Evolutionary conservation across 495 filamentous ascomycete genomes (phyloP).

Genomic region (Penicillium egyptiacum): DNA sequence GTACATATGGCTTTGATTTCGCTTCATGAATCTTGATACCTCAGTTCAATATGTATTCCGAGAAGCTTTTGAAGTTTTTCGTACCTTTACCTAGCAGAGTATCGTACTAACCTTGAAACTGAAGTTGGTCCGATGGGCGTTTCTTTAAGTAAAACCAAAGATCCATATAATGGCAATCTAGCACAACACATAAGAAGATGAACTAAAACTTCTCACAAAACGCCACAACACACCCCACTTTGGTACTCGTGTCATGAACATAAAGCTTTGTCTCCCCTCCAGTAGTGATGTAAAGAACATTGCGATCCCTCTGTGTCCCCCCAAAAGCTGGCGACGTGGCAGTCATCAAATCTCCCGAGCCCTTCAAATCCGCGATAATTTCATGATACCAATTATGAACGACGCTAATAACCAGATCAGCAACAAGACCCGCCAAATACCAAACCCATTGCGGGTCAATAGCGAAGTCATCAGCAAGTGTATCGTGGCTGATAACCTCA

Average conservation of each 20-base stretch:
- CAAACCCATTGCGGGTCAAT: conserved; percentile 1
- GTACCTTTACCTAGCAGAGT: too few species aligned
- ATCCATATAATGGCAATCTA: background rate
- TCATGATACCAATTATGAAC: background rate
- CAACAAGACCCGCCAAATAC: conserved; percentile 8
- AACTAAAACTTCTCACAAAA: background rate
- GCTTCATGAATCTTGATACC: background rate
- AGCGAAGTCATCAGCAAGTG: conserved; percentile 12
- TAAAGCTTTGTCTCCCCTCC: conserved; percentile 9
- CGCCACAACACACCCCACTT: conserved; percentile 12
- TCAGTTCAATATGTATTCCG: background rate
- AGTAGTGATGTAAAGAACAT: conserved; percentile 13
- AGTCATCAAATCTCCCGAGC: background rate
- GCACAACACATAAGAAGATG: background rate
- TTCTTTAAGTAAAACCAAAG: too few species aligned
- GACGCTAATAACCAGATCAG: conserved; percentile 7
- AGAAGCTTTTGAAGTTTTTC: background rate
- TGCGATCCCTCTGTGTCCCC: background rate
- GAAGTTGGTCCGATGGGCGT: too few species aligned
- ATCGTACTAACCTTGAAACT: too few species aligned
- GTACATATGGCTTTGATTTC: conserved; percentile 6
- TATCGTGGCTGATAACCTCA: conserved; percentile 9
- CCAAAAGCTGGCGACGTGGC: conserved; percentile 1
- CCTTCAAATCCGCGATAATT: background rate
- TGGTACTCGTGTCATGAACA: conserved; percentile 4